phyloP scores from a whole-genome alignment of 108 stramenopile species.

The Cyclostephanos tholiformis region DNA sequence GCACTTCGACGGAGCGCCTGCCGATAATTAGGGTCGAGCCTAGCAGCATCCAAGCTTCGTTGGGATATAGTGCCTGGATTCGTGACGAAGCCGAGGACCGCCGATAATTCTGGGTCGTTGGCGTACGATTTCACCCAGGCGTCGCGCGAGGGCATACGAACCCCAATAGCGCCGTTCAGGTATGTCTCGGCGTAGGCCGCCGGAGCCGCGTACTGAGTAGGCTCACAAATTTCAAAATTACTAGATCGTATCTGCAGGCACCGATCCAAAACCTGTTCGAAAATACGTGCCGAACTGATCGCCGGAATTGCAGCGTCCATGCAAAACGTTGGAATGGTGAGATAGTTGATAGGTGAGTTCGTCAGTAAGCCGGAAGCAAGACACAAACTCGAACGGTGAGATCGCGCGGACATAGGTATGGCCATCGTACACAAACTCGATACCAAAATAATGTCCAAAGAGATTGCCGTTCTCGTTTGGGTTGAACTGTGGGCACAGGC shows the following conservation, averaged over 20 bases:
- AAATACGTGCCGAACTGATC: neutral
- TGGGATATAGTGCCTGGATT: neutral
- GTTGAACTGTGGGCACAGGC: neutral
- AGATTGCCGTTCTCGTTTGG: neutral
- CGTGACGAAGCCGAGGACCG: neutral
- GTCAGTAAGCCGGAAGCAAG: neutral
- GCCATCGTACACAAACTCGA: neutral
- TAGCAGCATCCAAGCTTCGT: too few species aligned
- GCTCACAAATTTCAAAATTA: constrained; percentile 8
- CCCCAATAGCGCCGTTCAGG: neutral
- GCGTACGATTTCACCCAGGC: neutral
- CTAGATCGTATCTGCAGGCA: neutral
- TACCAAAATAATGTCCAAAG: constrained; percentile 18
- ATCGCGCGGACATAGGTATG: constrained; percentile 11
- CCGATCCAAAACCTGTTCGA: neutral
- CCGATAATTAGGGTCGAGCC: too few species aligned
- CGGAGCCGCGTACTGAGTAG: neutral
- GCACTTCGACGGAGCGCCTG: too few species aligned
- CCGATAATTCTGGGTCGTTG: neutral
- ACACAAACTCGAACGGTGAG: constrained; percentile 21
- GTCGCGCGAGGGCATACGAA: neutral
- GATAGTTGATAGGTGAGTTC: constrained; percentile 9
- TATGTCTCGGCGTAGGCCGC: neutral
- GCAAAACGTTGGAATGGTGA: neutral
- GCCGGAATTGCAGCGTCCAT: constrained; percentile 4